Evolutionary conservation across 169 alveolate species (phyloP).

Genomic region (Plasmodium coatneyi): DNA sequence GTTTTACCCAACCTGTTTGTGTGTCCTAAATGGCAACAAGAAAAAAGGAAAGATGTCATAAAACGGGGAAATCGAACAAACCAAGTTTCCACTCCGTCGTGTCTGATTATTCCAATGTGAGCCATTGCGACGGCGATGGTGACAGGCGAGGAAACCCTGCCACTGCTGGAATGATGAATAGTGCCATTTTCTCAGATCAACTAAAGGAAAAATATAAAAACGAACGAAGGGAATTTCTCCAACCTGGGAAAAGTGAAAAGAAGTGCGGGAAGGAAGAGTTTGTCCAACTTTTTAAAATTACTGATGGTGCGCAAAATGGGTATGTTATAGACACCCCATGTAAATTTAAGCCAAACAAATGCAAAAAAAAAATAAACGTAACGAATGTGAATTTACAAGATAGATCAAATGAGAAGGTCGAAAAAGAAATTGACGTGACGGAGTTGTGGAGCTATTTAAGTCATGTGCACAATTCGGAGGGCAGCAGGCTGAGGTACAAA

Average conservation of each 20-base stretch:
- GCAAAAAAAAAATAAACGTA: conserved; percentile 25
- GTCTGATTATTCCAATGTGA: not conserved
- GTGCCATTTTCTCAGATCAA: not conserved
- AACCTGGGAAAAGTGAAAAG: conserved; percentile 2
- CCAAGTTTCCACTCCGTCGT: conserved; percentile 1
- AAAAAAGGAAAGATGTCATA: conserved; percentile 60
- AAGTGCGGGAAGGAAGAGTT: conserved; percentile 4
- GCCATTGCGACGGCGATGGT: not conserved
- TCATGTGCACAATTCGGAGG: conserved; percentile 51
- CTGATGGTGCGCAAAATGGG: not conserved
- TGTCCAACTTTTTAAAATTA: conserved; percentile 12
- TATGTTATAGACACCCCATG: conserved; percentile 40
- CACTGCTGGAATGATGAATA: not conserved
- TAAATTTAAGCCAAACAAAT: conserved; percentile 42
- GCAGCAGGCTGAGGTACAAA: conserved; percentile 26
- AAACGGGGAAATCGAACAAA: conserved; percentile 53
- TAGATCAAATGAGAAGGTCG: conserved; percentile 10
- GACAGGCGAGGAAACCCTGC: too few relatives aligned
- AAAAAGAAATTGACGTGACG: conserved; percentile 18
- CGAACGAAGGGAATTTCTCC: not conserved
- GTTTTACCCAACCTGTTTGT: not conserved
- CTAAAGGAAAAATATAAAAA: not conserved
- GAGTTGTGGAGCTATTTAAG: conserved; percentile 59
- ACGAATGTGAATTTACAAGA: not conserved
- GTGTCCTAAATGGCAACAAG: conserved; percentile 46